phyloP scores from a whole-genome alignment of 352 stramenopile genomes.

The Globisporangium spinosum region DNA sequence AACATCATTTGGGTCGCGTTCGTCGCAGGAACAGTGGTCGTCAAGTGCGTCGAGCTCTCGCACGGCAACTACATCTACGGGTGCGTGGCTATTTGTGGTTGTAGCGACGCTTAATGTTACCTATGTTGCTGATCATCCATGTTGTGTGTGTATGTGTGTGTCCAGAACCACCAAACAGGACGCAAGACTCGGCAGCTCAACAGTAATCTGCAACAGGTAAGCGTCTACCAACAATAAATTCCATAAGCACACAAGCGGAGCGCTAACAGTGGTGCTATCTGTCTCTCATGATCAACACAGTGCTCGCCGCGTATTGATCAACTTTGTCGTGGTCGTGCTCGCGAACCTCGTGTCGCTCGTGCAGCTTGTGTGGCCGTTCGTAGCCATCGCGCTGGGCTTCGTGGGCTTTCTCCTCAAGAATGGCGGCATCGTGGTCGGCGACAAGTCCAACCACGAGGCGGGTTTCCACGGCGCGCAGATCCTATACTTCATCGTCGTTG shows the following conservation, averaged over 20 bases:
- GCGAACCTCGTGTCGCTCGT: conserved; percentile 56
- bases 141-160: background rate
- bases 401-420: conserved; percentile 65
- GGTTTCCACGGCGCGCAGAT: conserved; percentile 72
- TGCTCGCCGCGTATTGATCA: conserved; percentile 40
- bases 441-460: conserved; percentile 82
- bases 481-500: conserved; percentile 73
- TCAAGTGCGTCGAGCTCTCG: conserved; percentile 62
- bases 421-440: conserved; percentile 76
- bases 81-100: conserved; percentile 21
- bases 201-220: conserved; percentile 35
- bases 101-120: background rate
- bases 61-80: conserved; percentile 72
- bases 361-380: conserved; percentile 65
- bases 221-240: background rate
- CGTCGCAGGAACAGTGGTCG: conserved; percentile 66
- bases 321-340: conserved; percentile 53
- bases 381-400: conserved; percentile 54
- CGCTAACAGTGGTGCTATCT: conserved; percentile 12
- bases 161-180: conserved; percentile 41
- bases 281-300: conserved; percentile 16
- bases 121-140: background rate
- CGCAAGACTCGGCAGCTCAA: conserved; percentile 11
- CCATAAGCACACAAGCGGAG: background rate
- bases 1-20: conserved; percentile 92